Percentiles rank a stretch among this genome's conserved stretches.
Conservation (phyloP, 2,329 filamentous ascomycete genomes). For the Aspergillus unguis region DNA sequence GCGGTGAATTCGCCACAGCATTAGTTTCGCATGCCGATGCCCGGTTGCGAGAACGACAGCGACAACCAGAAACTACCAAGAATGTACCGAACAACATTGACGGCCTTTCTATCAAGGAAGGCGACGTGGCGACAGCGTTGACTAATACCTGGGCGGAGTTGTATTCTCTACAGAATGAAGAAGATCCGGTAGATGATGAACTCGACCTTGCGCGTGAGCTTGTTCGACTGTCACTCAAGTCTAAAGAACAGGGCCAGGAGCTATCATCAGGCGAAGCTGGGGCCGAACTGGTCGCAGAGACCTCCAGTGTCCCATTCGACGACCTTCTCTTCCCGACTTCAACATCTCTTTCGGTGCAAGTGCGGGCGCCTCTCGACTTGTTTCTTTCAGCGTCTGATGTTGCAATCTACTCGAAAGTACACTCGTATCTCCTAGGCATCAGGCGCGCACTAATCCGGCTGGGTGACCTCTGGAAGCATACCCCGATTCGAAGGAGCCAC, state of each 20-base stretch:
- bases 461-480: conserved; percentile 82
- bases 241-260: conserved; percentile 30
- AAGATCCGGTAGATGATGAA: conserved; percentile 69
- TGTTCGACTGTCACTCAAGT: conserved; percentile 59
- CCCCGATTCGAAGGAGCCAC: conserved; percentile 70
- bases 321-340: conserved; percentile 79
- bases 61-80: conserved; percentile 55
- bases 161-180: conserved; percentile 71
- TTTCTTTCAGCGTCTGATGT: conserved; percentile 77
- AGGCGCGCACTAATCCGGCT: conserved; percentile 81
- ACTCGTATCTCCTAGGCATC: conserved; percentile 81
- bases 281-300: conserved; percentile 28
- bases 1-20: conserved; percentile 87
- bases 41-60: conserved; percentile 70
- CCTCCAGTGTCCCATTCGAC: conserved; percentile 58
- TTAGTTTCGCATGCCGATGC: conserved; percentile 82
- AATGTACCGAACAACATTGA: conserved; percentile 53
- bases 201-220: conserved; percentile 79
- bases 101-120: conserved; percentile 74
- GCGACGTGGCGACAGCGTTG: conserved; percentile 75
- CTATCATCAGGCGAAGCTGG: conserved; percentile 19
- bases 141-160: conserved; percentile 75
- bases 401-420: conserved; percentile 76
- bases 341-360: conserved; percentile 65
- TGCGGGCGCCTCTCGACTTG: conserved; percentile 80